These are phyloP conservation scores for Cladorrhinum sp. DNA, from an alignment of 2,329 filamentous ascomycete genomes.

Conservation along the genomic window DNA sequence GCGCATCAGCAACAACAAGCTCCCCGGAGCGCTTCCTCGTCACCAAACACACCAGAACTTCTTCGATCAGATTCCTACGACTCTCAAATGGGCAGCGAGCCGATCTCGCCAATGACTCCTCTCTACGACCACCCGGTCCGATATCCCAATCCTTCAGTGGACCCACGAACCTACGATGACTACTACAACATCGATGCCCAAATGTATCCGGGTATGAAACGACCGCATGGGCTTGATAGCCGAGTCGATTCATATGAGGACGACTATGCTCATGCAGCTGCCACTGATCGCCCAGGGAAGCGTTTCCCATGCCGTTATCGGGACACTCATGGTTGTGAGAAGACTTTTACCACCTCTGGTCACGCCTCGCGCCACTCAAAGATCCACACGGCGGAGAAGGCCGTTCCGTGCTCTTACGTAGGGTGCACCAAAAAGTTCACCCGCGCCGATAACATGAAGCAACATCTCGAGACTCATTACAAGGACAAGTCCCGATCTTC, in stretches of 20 bases:
- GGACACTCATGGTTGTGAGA: conserved; percentile 68
- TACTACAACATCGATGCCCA: conserved; percentile 33
- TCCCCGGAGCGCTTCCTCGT: conserved; percentile 42
- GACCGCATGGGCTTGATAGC: conserved; percentile 42
- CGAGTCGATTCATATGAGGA: conserved; percentile 51
- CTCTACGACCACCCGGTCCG: conserved; percentile 34
- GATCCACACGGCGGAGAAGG: conserved; percentile 79
- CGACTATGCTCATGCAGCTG: conserved; percentile 43
- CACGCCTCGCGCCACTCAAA: conserved; percentile 83
- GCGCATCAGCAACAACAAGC: conserved; percentile 25
- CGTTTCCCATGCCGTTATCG: conserved; percentile 72
- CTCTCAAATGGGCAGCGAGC: conserved; percentile 54
- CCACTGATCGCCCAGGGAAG: conserved; percentile 52
- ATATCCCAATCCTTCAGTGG: conserved; percentile 9
- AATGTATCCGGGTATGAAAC: conserved; percentile 37
- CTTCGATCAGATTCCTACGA: conserved; percentile 60
- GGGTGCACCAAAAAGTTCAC: conserved; percentile 79
- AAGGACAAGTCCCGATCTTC: conserved; percentile 55
- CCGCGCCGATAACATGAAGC: conserved; percentile 83
- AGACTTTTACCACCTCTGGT: conserved; percentile 80
- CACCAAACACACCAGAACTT: conserved; percentile 55
- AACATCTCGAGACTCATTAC: conserved; percentile 74
- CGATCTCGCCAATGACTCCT: conserved; percentile 55
- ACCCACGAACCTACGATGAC: conserved; percentile 35
- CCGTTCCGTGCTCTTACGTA: conserved; percentile 62